phyloP scores from a whole-genome alignment of 345 rosid genomes.

The Cardamine chenopodiifolia region DNA sequence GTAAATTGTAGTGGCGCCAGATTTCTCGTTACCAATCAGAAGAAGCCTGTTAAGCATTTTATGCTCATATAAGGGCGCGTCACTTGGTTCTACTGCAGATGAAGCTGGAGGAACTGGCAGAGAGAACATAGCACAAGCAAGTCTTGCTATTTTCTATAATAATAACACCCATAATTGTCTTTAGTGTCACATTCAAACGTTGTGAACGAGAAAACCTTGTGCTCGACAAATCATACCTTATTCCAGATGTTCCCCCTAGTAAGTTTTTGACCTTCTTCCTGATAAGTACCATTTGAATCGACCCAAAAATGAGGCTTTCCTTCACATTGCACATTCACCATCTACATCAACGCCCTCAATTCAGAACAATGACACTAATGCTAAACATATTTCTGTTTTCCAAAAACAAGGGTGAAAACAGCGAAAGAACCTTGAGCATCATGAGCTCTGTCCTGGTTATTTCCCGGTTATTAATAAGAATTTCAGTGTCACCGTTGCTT shows the following conservation, averaged over 20 bases:
- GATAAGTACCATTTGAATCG: constrained; percentile 61
- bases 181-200: constrained; percentile 7
- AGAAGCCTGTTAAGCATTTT: constrained; percentile 57
- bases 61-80: constrained; percentile 30
- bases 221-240: constrained; percentile 51
- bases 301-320: constrained; percentile 72
- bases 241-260: constrained; percentile 61
- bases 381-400: not conserved
- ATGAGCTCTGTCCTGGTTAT: constrained; percentile 62
- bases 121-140: constrained; percentile 52
- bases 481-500: constrained; percentile 75
- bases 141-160: constrained; percentile 52
- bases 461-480: constrained; percentile 64
- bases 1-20: constrained; percentile 84
- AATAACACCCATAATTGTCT: constrained; percentile 7
- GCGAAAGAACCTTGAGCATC: constrained; percentile 69
- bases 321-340: constrained; percentile 66
- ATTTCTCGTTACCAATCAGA: constrained; percentile 69
- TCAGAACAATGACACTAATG: constrained; percentile 16
- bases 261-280: constrained; percentile 77
- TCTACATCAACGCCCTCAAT: constrained; percentile 47
- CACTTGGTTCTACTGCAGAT: constrained; percentile 45
- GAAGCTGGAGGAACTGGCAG: constrained; percentile 65
- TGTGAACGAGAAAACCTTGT: constrained; percentile 3
- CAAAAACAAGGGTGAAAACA: constrained; percentile 21